Percentiles rank a stretch among this genome's conserved stretches.
Conservation (phyloP, 768 basidiomycete species). For the Filobasidium wieringae region DNA sequence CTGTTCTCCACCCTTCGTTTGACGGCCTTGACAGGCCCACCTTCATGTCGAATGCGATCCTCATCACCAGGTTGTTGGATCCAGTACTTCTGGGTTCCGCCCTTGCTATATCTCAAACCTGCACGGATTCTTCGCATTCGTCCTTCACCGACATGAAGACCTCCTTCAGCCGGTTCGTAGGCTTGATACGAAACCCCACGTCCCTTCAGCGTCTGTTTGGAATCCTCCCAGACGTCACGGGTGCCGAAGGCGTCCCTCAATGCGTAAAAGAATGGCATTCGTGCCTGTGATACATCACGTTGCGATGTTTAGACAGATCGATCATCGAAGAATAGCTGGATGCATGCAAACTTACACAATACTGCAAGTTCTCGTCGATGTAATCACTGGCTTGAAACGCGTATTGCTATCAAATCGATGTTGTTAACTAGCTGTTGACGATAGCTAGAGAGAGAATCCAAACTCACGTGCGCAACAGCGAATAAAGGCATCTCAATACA, state of each 20-base stretch:
- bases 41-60: constrained; percentile 23
- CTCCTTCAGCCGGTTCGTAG: constrained; percentile 90
- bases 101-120: constrained; percentile 77
- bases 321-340: background rate
- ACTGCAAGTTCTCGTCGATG: constrained; percentile 51
- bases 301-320: background rate
- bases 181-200: constrained; percentile 90
- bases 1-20: constrained; percentile 34
- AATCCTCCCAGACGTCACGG: constrained; percentile 77
- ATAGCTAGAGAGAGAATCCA: background rate
- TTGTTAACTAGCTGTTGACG: too few species aligned
- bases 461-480: constrained; percentile 70
- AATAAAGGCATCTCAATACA: constrained; percentile 97
- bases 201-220: constrained; percentile 66
- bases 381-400: constrained; percentile 89
- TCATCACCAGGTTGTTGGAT: constrained; percentile 56
- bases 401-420: constrained; percentile 43
- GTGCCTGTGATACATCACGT: constrained; percentile 32
- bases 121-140: constrained; percentile 78
- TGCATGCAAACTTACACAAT: constrained; percentile 49
- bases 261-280: constrained; percentile 79
- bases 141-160: constrained; percentile 77
- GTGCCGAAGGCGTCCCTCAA: constrained; percentile 76
- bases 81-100: constrained; percentile 94
- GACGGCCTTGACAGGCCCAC: constrained; percentile 37